Base-by-base conservation (phyloP, 1,284 basidiomycete species). In the Cutaneotrichosporon cyanovorans region DNA sequence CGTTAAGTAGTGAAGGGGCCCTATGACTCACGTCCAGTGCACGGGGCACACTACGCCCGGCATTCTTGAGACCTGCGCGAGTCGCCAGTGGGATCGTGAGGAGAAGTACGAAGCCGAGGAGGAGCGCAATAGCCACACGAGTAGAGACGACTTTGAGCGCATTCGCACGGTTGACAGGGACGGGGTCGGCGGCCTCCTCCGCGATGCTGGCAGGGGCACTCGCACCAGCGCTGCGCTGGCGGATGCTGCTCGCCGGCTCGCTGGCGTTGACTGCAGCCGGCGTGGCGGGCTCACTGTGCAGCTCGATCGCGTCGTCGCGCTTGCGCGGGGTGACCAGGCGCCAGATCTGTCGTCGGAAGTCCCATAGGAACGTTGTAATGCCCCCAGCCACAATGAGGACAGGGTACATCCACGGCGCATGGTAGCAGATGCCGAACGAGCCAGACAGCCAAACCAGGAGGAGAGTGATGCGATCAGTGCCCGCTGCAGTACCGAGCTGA, bases 351-450 rank as follows among this genome's bases (percentile, higher is more conserved):
- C 46, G 48, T 11, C 64, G 58, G 25, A 58, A 63, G 48, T 73
- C 70, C 51, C 60, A 72, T 1, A 60, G 21, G 14, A 71, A 49
- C 3, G 70, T 71, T 11, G 53, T 16, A 2, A 62, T 15, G 5
- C 71, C 71, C 4, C 70, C 71, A 1, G 52, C 57, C 21, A 59
- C 65, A 14, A 73, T 68, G 31, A 73, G 58, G 32, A 62, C 56
- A 6, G 69, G 71, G 37, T 73, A 73, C 70, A 73, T 72, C 65
- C 72, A 73, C n/a, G 69, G 66, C 7, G 76, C 73, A 42, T 76
- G 76, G 57, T 79, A 80, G 58, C 75, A 77, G 45, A 78, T 66
- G 18, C 77, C 78, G 20, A 75, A 74, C 34, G 73, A 72, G 0
- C 74, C 78, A 2, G 71, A 72, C 7, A 71, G 59, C 25, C 77